A percentile compares a stretch with the other conserved stretches of the same genome.
Evolutionary conservation across 2,329 filamentous ascomycete species (phyloP).

Genomic region (Penicillium occitanis): DNA sequence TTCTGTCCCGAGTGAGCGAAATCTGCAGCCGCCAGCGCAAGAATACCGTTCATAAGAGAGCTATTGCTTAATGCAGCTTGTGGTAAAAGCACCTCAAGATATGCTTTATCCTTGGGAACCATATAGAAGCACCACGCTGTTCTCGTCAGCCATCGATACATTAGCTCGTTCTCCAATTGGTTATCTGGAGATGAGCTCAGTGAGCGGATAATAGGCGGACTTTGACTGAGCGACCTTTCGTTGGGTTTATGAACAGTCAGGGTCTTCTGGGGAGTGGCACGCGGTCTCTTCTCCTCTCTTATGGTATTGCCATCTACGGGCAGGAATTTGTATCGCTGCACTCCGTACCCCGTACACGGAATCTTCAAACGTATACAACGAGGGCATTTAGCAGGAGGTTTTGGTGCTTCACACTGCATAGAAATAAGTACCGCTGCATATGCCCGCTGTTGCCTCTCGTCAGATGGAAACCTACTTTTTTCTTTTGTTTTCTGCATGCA

Average conservation of each 20-base stretch:
- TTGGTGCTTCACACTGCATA: slow-evolving; percentile 4
- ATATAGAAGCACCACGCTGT: slow-evolving; percentile 5
- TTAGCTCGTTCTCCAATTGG: background rate
- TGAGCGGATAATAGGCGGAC: background rate
- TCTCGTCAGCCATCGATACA: slow-evolving; percentile 11
- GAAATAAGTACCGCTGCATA: background rate
- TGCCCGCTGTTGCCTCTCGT: background rate
- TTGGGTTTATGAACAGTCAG: background rate
- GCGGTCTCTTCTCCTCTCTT: background rate
- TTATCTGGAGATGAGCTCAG: background rate
- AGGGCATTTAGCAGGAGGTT: background rate
- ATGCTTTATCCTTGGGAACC: background rate
- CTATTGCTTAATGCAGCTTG: background rate
- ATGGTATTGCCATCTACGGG: background rate
- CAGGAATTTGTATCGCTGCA: background rate
- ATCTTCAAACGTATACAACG: slow-evolving; percentile 4
- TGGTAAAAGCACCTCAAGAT: background rate
- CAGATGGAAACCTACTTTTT: background rate
- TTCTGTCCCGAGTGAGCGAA: slow-evolving; percentile 6
- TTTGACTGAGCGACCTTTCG: background rate
- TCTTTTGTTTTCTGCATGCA: slow-evolving; percentile 9
- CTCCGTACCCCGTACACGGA: background rate
- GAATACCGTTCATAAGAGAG: background rate
- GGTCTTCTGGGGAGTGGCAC: background rate
- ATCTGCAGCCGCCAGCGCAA: slow-evolving; percentile 4